Evolutionary conservation across 2,329 filamentous ascomycete genomes (phyloP).

Genomic region (Calonectria naviculata): DNA sequence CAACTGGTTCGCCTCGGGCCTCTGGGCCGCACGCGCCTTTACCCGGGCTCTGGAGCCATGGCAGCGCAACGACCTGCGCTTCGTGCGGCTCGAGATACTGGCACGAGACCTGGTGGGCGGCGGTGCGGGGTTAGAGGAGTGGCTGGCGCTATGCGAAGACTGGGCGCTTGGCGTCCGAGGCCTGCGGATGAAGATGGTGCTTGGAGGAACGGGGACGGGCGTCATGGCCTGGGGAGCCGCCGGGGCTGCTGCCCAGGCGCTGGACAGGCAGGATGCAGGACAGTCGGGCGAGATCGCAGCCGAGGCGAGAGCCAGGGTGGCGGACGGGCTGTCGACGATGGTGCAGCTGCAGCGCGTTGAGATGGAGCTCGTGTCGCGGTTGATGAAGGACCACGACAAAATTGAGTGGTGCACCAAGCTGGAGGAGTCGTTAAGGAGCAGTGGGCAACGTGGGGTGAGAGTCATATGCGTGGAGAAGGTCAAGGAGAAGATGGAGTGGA

Average conservation of each 20-base stretch:
- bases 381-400: conserved; percentile 46
- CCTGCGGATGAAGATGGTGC: conserved; percentile 52
- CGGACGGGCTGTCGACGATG: conserved; percentile 46
- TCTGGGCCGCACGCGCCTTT: conserved; percentile 54
- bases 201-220: conserved; percentile 27
- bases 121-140: conserved; percentile 43
- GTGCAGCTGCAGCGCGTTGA: conserved; percentile 49
- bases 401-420: conserved; percentile 49
- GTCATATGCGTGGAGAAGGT: conserved; percentile 41
- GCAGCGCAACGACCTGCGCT: conserved; percentile 55
- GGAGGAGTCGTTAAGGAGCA: conserved; percentile 39
- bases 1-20: conserved; percentile 57
- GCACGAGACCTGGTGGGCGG: conserved; percentile 48
- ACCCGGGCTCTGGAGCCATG: conserved; percentile 48
- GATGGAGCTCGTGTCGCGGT: conserved; percentile 50
- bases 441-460: conserved; percentile 22
- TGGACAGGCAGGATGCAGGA: conserved; percentile 32
- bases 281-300: conserved; percentile 29
- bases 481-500: conserved; percentile 39
- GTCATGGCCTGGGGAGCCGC: conserved; percentile 28
- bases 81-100: conserved; percentile 54
- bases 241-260: conserved; percentile 31
- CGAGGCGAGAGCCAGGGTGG: conserved; percentile 32
- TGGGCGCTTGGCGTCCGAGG: conserved; percentile 51
- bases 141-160: conserved; percentile 49